Evolutionary conservation across 371 early-diverging fungal species (phyloP), one percentile per base, ranked within the genome.

Genomic region (Mortierella sp.): DNA sequence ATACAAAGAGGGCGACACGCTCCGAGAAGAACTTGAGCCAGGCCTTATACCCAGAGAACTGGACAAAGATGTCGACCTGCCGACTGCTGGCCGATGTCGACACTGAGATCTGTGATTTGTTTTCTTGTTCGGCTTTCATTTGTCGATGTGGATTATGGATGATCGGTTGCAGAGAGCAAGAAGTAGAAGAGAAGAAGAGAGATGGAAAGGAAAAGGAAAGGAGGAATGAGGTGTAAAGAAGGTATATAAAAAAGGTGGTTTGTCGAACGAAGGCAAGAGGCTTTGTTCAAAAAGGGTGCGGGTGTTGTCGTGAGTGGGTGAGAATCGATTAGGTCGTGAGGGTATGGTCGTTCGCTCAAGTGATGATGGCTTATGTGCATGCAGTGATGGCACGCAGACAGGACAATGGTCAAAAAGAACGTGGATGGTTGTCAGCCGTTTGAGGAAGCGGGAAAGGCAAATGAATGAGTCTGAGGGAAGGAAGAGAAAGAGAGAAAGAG

Each of bases 1-100:
- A 82, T 13, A 82, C 52, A 31, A 82, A 66, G 4, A 82, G 69
- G 5, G 83, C 83, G 43, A 82, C 47, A 26, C 83, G 83, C 64
- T 82, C 83, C 14, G 58, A 14, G 29, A 82, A 82, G 64, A 78
- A 82, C 64, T 82, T 82, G 67, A 82, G 22, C 83, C 83, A 82
- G 73, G 74, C 78, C 72, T 78, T 78, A 63, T 69, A 82, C 67
- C 83, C 83, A 34, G 83, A 82, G 66, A 82, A 82, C 53, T 82
- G 83, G 41, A 82, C 79, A 78, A 82, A 82, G 70, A 82, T 61
- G 26, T 82, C 83, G 39, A 82, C 83, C 40, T 82, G 73, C 16
- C 83, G 78, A 40, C 79, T 82, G 70, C 75, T 78, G 41, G 73
- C 64, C 19, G 69, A 40, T 39, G 71, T 41, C 1, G 81, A 82